Conservation (phyloP, 805 yeast species). For the Phaffomyces thermotolerans region DNA sequence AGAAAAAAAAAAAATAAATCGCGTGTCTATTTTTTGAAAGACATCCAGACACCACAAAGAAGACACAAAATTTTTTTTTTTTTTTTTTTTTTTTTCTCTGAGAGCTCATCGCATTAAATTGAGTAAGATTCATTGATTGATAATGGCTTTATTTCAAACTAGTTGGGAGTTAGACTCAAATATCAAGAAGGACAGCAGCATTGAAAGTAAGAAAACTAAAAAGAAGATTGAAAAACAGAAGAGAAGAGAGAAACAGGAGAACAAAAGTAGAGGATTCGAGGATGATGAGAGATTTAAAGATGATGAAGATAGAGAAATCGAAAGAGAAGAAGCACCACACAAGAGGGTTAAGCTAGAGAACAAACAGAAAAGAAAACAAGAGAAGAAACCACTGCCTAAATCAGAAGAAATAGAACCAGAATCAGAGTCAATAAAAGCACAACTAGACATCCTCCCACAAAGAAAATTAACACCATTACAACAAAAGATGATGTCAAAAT, state of each 20-base stretch:
- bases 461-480: slow-evolving; percentile 75
- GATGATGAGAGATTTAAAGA: not conserved
- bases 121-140: no score
- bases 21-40: no score
- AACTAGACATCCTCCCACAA: slow-evolving; percentile 20
- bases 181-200: no score
- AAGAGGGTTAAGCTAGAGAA: not conserved
- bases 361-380: slow-evolving; percentile 2
- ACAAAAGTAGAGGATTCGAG: not conserved
- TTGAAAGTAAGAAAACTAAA: no score
- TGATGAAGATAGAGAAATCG: not conserved
- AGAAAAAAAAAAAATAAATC: no score
- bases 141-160: no score
- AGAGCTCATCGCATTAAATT: no score
- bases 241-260: not conserved
- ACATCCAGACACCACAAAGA: no score
- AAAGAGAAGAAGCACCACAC: not conserved
- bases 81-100: no score
- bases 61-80: no score
- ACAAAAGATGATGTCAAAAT: slow-evolving; percentile 90
- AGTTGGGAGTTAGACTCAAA: no score
- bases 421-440: slow-evolving; percentile 11
- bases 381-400: not conserved
- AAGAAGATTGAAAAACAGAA: slow-evolving; percentile 5
- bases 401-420: slow-evolving; percentile 1